Evolutionary conservation across 441 rosid species (phyloP).

Genomic region (Adansonia madagascariensis): DNA sequence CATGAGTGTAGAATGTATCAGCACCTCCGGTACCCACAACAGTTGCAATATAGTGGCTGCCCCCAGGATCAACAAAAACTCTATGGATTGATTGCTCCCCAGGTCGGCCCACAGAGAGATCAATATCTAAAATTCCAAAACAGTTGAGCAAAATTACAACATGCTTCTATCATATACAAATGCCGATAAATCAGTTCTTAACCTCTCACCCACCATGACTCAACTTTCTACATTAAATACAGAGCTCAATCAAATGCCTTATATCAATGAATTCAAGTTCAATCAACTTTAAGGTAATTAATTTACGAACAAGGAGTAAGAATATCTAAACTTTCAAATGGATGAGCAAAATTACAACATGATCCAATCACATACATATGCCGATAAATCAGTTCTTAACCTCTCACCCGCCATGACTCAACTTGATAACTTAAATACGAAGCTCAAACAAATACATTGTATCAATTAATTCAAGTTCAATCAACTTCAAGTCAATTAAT

Average conservation of each 20-base stretch:
- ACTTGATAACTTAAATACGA: background rate
- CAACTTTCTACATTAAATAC: background rate
- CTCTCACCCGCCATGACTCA: conserved; percentile 1
- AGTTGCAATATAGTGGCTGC: conserved; percentile 92
- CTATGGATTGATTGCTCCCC: conserved; percentile 92
- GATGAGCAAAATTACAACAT: conserved; percentile 20
- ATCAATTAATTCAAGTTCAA: background rate
- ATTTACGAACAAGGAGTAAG: conserved; percentile 14
- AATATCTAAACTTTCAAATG: background rate
- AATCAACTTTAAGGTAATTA: background rate
- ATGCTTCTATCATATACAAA: conserved; percentile 15
- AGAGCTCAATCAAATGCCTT: background rate
- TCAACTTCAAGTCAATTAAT: background rate
- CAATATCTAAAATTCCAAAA: conserved; percentile 58
- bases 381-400: background rate
- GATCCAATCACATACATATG: conserved; percentile 2
- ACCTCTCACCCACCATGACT: background rate
- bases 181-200: background rate
- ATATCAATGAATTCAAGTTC: background rate
- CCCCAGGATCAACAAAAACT: conserved; percentile 98
- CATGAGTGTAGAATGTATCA: conserved; percentile 89
- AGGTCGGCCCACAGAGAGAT: conserved; percentile 80
- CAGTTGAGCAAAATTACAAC: conserved; percentile 11
- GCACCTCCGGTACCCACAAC: conserved; percentile 83
- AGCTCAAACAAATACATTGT: background rate